phyloP scores from a whole-genome alignment of 306 rosid species.

The Casuarina cunninghamiana region DNA sequence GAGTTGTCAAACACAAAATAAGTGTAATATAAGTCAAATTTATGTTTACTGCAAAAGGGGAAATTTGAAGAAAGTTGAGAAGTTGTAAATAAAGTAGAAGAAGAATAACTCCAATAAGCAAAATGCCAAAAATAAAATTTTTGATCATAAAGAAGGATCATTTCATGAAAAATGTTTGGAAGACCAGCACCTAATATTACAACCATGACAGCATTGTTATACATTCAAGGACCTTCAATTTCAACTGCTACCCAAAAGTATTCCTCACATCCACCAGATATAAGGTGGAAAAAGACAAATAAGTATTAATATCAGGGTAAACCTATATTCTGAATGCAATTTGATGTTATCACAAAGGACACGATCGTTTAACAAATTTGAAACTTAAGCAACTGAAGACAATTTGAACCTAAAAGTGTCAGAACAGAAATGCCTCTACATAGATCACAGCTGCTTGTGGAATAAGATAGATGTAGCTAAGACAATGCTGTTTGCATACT shows the following conservation, averaged over 20 bases:
- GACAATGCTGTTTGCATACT: too few relatives aligned
- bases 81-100: neutral
- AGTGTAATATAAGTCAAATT: neutral
- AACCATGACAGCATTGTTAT: too few relatives aligned
- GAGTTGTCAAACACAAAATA: neutral
- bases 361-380: too few relatives aligned
- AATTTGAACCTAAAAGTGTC: too few relatives aligned
- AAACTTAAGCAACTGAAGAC: too few relatives aligned
- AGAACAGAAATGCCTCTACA: too few relatives aligned
- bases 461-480: too few relatives aligned
- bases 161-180: neutral
- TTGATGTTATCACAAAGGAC: too few relatives aligned
- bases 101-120: neutral
- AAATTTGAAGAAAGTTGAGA: neutral
- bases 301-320: too few relatives aligned
- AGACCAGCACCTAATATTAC: neutral
- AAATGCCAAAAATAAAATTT: neutral
- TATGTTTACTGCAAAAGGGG: neutral
- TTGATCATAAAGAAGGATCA: neutral
- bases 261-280: neutral
- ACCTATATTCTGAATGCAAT: too few relatives aligned
- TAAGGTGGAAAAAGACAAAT: neutral
- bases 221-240: neutral
- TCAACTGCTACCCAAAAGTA: neutral
- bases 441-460: too few relatives aligned